Conservation (phyloP, 208 protist genomes). For the Acanthamoeba castellanii region DNA sequence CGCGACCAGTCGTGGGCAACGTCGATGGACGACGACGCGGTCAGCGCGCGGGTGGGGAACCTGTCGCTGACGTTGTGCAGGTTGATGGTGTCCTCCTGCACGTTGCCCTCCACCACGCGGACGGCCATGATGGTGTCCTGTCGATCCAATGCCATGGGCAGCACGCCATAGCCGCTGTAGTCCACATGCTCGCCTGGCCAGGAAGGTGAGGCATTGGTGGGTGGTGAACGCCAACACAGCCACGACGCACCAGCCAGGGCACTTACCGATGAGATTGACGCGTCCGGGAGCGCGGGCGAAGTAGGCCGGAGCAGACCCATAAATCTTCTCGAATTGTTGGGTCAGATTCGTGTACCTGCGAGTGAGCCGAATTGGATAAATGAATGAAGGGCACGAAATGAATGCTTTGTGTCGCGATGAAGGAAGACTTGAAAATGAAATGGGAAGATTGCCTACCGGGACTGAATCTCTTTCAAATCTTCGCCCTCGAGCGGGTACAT, state of each 20-base stretch:
- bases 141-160: constrained; percentile 75
- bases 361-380: not conserved
- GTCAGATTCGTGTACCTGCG: constrained; percentile 2
- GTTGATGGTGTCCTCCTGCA: constrained; percentile 21
- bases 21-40: constrained; percentile 46
- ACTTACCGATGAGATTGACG: constrained; percentile 71
- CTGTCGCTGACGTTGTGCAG: constrained; percentile 38
- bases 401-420: not conserved
- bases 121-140: constrained; percentile 75
- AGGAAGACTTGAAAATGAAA: not conserved
- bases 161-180: constrained; percentile 83
- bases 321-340: constrained; percentile 15
- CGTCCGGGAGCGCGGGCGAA: constrained; percentile 72
- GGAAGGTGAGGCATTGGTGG: not conserved
- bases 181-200: constrained; percentile 83
- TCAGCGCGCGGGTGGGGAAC: constrained; percentile 28
- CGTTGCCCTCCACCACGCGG: not conserved
- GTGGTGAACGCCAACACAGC: not conserved
- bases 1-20: constrained; percentile 68
- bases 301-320: constrained; percentile 39
- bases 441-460: not conserved
- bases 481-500: constrained; percentile 48
- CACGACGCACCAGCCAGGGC: not conserved
- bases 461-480: not conserved
- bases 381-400: not conserved